Evolutionary conservation across 2,329 filamentous ascomycete species (phyloP).

Genomic region (Diaporthe citrichinensis): DNA sequence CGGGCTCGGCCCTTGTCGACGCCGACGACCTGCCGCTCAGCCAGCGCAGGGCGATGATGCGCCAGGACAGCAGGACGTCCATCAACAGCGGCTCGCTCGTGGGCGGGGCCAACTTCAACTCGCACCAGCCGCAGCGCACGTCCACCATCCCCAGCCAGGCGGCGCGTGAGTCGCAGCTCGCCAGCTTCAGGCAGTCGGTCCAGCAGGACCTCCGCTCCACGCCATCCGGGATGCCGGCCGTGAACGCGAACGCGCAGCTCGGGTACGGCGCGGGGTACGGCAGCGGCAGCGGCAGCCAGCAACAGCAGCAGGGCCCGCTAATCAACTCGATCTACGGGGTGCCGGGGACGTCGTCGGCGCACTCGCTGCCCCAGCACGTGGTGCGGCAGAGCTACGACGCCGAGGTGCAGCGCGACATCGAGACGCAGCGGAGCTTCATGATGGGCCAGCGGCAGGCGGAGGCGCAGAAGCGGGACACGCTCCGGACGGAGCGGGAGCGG

Average conservation of each 20-base stretch:
- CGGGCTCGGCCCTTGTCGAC: conserved; percentile 33
- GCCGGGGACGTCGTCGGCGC: conserved; percentile 38
- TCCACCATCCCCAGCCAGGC: conserved; percentile 58
- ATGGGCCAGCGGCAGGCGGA: conserved; percentile 75
- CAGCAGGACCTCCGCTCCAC: conserved; percentile 70
- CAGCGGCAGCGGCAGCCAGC: conserved; percentile 37
- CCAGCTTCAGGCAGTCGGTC: conserved; percentile 77
- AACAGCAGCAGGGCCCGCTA: conserved; percentile 1
- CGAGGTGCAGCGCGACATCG: conserved; percentile 63
- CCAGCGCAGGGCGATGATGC: conserved; percentile 74
- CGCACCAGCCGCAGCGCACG: conserved; percentile 67
- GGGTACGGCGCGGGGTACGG: conserved; percentile 42
- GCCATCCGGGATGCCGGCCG: conserved; percentile 46
- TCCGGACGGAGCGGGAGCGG: conserved; percentile 69
- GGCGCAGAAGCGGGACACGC: conserved; percentile 70
- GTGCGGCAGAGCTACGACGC: conserved; percentile 52
- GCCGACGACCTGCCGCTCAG: conserved; percentile 80
- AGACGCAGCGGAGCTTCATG: conserved; percentile 68
- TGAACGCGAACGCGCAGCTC: conserved; percentile 27
- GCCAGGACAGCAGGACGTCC: conserved; percentile 60
- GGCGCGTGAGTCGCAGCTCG: conserved; percentile 71
- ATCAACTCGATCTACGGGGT: conserved; percentile 41
- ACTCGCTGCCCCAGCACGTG: conserved; percentile 42
- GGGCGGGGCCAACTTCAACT: conserved; percentile 45
- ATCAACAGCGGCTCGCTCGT: conserved; percentile 40